Evolutionary conservation across 805 yeast genomes (phyloP).

Genomic region (Candida nonsorbophila): DNA sequence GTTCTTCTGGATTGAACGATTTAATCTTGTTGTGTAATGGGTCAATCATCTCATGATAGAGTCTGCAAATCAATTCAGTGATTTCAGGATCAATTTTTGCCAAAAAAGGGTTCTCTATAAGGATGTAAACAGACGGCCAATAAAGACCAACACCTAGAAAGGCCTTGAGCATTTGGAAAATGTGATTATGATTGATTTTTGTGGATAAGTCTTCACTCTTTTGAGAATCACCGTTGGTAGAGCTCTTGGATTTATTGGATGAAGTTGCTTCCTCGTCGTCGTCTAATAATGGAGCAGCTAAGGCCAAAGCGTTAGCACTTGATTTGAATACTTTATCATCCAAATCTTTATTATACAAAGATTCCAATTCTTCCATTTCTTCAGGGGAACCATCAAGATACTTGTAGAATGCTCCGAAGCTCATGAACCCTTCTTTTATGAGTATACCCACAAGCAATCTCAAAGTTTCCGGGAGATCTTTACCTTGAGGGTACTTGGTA

Average conservation of each 20-base stretch:
- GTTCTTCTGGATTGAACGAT: conserved; percentile 13
- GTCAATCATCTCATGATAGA: conserved; percentile 43
- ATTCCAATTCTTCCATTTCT: conserved; percentile 40
- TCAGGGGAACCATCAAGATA: conserved; percentile 50
- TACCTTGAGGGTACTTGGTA: conserved; percentile 21
- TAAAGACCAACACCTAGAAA: conserved; percentile 57
- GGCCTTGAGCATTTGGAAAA: conserved; percentile 41
- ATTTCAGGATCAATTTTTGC: conserved; percentile 49
- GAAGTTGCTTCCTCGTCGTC: conserved; percentile 47
- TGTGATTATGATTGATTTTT: conserved; percentile 8
- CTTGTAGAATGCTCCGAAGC: conserved; percentile 56
- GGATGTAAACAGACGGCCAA: conserved; percentile 54
- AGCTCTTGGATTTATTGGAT: not conserved
- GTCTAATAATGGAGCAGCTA: conserved; percentile 77
- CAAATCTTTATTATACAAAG: conserved; percentile 37
- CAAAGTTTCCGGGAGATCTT: conserved; percentile 36
- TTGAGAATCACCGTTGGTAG: conserved; percentile 3
- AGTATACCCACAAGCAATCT: conserved; percentile 48
- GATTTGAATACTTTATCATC: conserved; percentile 58
- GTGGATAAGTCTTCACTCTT: no score
- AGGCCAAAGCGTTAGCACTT: conserved; percentile 71
- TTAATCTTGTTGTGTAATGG: conserved; percentile 38
- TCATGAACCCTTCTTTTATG: conserved; percentile 61
- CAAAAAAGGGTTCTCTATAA: conserved; percentile 58
- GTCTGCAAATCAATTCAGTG: conserved; percentile 41